phyloP scores from a whole-genome alignment of 208 protist species.

The Strigomonas culicis region DNA sequence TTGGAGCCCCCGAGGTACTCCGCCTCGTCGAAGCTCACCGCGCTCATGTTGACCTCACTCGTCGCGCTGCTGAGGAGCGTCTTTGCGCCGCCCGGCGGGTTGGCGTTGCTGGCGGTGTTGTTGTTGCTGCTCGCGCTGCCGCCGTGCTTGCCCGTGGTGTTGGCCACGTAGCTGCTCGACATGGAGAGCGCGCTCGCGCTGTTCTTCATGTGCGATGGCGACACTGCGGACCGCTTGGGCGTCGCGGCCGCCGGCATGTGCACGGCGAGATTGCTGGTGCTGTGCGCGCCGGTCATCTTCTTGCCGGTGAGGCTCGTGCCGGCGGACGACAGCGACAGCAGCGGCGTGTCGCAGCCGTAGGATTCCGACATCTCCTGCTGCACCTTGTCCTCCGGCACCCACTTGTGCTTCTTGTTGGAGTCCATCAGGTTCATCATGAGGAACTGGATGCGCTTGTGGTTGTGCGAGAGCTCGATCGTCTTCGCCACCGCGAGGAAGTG shows the following conservation, averaged over 20 bases:
- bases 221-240: not conserved
- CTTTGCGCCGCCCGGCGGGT: too few species aligned
- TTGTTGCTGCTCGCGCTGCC: constrained; percentile 23
- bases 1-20: constrained; percentile 23
- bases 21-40: too few species aligned
- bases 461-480: constrained; percentile 55
- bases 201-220: too few species aligned
- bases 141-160: too few species aligned
- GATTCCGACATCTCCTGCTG: not conserved
- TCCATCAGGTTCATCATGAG: constrained; percentile 83
- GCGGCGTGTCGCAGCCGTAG: not conserved
- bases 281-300: too few species aligned
- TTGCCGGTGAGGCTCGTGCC: not conserved
- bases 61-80: too few species aligned
- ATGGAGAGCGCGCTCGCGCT: too few species aligned
- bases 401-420: constrained; percentile 42
- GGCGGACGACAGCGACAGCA: not conserved
- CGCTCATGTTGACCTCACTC: too few species aligned
- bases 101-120: too few species aligned
- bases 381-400: constrained; percentile 29
- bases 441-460: constrained; percentile 63
- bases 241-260: not conserved
- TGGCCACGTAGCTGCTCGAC: too few species aligned
- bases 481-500: constrained; percentile 58
- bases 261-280: not conserved